Evolutionary conservation across 1,284 basidiomycete species (phyloP).

Genomic region (Apiotrichum laibachii): DNA sequence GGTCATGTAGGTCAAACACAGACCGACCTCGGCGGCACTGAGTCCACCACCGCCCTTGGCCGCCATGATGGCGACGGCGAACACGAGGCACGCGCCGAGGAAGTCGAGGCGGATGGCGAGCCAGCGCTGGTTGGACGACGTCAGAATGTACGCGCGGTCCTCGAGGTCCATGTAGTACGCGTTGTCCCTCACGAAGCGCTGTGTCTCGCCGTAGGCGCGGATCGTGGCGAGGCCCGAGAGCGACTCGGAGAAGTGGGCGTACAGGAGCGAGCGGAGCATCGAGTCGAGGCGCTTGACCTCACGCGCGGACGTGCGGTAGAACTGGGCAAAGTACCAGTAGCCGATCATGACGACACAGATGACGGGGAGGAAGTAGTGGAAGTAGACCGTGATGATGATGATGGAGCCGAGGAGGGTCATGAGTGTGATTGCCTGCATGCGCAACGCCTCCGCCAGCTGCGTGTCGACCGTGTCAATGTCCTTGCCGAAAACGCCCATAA

Average conservation of each 20-base stretch:
- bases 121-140: constrained; percentile 58
- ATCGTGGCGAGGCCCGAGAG: constrained; percentile 71
- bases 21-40: constrained; percentile 65
- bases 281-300: constrained; percentile 60
- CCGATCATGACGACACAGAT: constrained; percentile 35
- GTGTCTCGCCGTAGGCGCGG: constrained; percentile 64
- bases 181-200: constrained; percentile 65
- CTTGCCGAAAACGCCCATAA: constrained; percentile 62
- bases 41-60: constrained; percentile 57
- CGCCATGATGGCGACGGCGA: constrained; percentile 58
- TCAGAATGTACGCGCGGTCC: constrained; percentile 61
- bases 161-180: constrained; percentile 72
- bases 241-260: constrained; percentile 77
- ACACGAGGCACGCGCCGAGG: constrained; percentile 64
- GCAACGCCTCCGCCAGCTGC: constrained; percentile 62
- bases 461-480: constrained; percentile 71
- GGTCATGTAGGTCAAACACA: constrained; percentile 65
- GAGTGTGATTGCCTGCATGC: constrained; percentile 54
- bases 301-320: constrained; percentile 82
- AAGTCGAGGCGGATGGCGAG: constrained; percentile 75
- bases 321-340: constrained; percentile 50
- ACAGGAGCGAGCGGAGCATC: constrained; percentile 67
- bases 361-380: constrained; percentile 63
- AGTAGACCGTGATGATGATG: constrained; percentile 65
- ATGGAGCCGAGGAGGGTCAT: constrained; percentile 57